Evolutionary conservation across 441 rosid species (phyloP), one percentile per base, ranked within the genome.

Genomic region (Lepidium campestre): DNA sequence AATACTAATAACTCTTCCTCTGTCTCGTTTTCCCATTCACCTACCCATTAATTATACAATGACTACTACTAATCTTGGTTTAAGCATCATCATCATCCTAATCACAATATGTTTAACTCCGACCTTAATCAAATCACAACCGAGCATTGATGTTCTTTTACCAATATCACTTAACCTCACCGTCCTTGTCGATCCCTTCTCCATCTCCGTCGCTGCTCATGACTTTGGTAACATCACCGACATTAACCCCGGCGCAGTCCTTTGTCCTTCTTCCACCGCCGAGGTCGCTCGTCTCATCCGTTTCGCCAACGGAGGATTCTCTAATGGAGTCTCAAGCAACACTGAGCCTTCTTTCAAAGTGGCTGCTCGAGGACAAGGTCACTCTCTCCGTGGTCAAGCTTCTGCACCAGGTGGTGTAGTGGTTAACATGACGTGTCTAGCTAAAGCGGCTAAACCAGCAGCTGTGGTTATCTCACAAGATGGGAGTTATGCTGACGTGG

Each of bases 291-390:
- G 74, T 42, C 78, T 94, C n/a, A 42, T 94, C 32, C 79, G 78
- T 29, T 72, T 78, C 35, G 72, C 91, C 0, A 75, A 75, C 79
- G 46, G 74, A 29, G 70, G 27, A 15, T 37, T 52, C 53, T 49
- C 87, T n/a, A 20, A 57, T 44, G 79, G 78, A 1, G 25, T 0
- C 57, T 53, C 62, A 57, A 29, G 1, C 34, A 20, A 17, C 20
- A 39, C 17, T 50, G 22, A 63, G 4, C 52, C 72, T 22, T 49
- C 50, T 45, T 85, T 91, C 11, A 14, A 70, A 29, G 72, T 94
- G 27, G 90, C 99, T 0, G 97, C 99, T 20, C 82, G 86, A 31
- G 98, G 99, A 13, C 85, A 77, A 1, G 86, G 99, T 37, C 99
- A 94, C 67, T 91, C 94, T 0, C 62, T 80, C 18, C 72, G 79